A percentile compares a stretch with the other conserved stretches of the same genome.
These are phyloP conservation scores for Penicillium sp. DNA, from an alignment of 2,329 filamentous ascomycete species.

Conservation along the genomic window DNA sequence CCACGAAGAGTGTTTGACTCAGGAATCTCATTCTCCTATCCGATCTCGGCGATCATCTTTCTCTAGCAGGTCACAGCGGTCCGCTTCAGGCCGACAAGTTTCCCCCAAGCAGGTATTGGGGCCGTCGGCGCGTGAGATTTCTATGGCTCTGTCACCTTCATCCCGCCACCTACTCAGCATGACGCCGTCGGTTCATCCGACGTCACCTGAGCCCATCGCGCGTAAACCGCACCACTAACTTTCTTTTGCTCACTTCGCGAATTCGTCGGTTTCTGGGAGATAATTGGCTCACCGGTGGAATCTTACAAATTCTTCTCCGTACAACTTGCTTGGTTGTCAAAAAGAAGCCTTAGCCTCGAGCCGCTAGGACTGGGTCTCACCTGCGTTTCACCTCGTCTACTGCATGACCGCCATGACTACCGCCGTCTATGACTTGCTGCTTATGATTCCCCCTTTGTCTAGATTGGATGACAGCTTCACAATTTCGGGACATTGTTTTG, in stretches of 20 bases:
- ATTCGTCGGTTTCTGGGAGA: neutral
- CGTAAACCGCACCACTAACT: constrained; percentile 12
- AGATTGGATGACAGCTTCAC: neutral
- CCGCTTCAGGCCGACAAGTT: constrained; percentile 3
- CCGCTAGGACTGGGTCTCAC: neutral
- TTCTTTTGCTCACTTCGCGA: neutral
- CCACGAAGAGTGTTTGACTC: neutral
- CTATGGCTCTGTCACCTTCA: constrained; percentile 21
- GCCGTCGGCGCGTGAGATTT: constrained; percentile 17
- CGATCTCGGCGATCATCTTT: constrained; percentile 25
- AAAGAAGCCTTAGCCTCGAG: neutral
- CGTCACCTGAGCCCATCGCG: constrained; percentile 13
- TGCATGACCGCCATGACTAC: neutral
- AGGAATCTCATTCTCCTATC: constrained; percentile 11
- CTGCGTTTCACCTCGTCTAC: neutral
- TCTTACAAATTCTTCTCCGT: neutral
- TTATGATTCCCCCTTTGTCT: neutral
- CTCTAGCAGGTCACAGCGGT: constrained; percentile 9
- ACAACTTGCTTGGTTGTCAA: neutral
- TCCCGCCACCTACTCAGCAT: constrained; percentile 26
- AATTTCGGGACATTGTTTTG: constrained; percentile 3
- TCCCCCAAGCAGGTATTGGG: constrained; percentile 16
- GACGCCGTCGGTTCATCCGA: constrained; percentile 18
- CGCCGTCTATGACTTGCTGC: neutral
- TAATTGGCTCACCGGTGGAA: neutral